These are phyloP conservation scores for Ascochyta fabae DNA, from an alignment of 2,329 filamentous ascomycete species.

Conservation along the genomic window DNA sequence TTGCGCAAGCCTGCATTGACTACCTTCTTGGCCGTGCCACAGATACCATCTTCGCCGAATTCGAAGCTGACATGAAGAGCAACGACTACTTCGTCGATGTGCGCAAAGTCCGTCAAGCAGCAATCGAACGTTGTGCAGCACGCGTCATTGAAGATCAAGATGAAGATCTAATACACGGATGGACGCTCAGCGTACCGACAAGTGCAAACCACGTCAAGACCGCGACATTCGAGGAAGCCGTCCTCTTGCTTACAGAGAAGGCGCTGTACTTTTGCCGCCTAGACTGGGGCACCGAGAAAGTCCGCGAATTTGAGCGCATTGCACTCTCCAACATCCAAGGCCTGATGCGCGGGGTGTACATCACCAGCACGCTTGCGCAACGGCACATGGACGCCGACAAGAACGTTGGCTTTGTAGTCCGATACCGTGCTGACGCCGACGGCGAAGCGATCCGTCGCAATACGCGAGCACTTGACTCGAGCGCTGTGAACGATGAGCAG, in stretches of 20 bases:
- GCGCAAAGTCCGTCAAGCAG: slow-evolving; percentile 81
- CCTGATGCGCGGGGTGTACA: slow-evolving; percentile 83
- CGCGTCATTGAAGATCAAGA: slow-evolving; percentile 78
- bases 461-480: slow-evolving; percentile 74
- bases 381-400: slow-evolving; percentile 76
- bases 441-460: slow-evolving; percentile 80
- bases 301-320: slow-evolving; percentile 88
- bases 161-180: slow-evolving; percentile 87
- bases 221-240: slow-evolving; percentile 83
- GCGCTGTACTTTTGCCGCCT: slow-evolving; percentile 90
- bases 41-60: slow-evolving; percentile 86
- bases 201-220: slow-evolving; percentile 70
- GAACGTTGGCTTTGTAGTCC: slow-evolving; percentile 84
- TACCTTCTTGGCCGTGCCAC: slow-evolving; percentile 90
- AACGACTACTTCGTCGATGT: slow-evolving; percentile 91
- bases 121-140: slow-evolving; percentile 86
- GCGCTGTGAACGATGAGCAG: slow-evolving; percentile 35
- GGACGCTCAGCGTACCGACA: slow-evolving; percentile 83
- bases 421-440: slow-evolving; percentile 74
- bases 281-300: slow-evolving; percentile 94
- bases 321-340: slow-evolving; percentile 74
- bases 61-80: slow-evolving; percentile 91
- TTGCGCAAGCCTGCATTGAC: slow-evolving; percentile 93
- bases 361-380: slow-evolving; percentile 83
- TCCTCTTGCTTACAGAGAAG: slow-evolving; percentile 82